phyloP scores from a whole-genome alignment of 495 filamentous ascomycete species.

The Platismatia glauca region DNA sequence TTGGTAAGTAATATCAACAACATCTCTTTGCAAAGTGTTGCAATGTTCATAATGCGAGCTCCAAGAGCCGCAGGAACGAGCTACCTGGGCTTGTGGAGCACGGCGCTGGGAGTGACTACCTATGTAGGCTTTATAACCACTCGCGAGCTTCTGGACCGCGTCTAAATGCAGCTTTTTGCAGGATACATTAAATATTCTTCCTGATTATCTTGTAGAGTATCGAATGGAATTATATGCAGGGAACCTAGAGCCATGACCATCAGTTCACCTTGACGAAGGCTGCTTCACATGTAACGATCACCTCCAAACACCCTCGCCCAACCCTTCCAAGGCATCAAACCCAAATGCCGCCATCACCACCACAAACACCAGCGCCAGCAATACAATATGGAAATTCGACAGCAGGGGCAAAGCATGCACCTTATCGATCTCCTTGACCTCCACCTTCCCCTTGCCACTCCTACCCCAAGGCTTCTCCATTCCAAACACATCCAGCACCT shows the following conservation, averaged over 20 bases:
- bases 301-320: constrained; percentile 14
- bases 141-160: no score
- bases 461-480: constrained; percentile 23
- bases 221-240: neutral
- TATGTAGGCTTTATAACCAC: no score
- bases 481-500: constrained; percentile 37
- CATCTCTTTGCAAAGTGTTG: no score
- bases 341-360: constrained; percentile 3
- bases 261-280: no score
- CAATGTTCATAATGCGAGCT: no score
- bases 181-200: no score
- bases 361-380: constrained; percentile 16
- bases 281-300: neutral
- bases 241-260: neutral
- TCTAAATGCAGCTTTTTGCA: no score
- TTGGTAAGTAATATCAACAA: no score
- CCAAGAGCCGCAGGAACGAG: no score
- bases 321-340: constrained; percentile 9
- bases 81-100: no score
- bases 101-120: no score
- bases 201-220: no score
- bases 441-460: constrained; percentile 1
- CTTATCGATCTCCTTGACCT: constrained; percentile 23
- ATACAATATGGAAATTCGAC: constrained; percentile 24
- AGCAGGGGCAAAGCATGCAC: constrained; percentile 23